Base-by-base conservation (phyloP, 441 rosid species). In the Flueggea neowawraea region DNA sequence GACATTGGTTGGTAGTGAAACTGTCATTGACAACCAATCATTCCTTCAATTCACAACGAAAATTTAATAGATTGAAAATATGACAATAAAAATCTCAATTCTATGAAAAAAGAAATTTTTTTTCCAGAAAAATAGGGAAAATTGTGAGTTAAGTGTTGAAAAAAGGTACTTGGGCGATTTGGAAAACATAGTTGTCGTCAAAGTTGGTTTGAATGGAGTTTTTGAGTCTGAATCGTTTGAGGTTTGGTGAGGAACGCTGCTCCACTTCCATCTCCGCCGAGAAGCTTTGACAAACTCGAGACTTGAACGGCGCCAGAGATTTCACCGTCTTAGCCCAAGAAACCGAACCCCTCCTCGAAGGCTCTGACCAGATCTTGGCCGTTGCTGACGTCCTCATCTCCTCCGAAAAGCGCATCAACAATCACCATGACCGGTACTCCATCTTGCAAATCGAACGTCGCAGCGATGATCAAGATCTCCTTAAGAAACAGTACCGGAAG, bases 11-110 rank as follows among this genome's bases (percentile, higher is more conserved):
- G 99, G 91, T 64, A 95, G 67, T 33, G 99, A 95, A 32, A 89
- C 97, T 61, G 91, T 97, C 84, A 91, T 85, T 63, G 91, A 76
- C 16, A 90, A 59, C 94, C 96, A 91, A 72, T 91, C 96, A 52
- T 78, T 68, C 83, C 91, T 81, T 69, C 28, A 22, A 22, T 22
- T 22, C 28, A 22, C 28, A 22, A 22, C 28, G 1, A 22, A 22
- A 22, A 22, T 1, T 31, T 28, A 58, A n/a, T 32, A 13, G 11
- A 7, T 10, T 51, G 44, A 16, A 9, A 22, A 22, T 22, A 22
- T 0, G 31, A 15, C 43, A 47, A 31, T 5, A 14, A 49, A 10
- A 55, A 28, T 58, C 50, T 28, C 22, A 52, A 32, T 5, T 17
- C 12, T 13, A 31, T 31, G 6, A 22, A 22, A 22, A 22, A 22